phyloP scores from a whole-genome alignment of 371 early-diverging fungal species.

The Mortierella sp. region DNA sequence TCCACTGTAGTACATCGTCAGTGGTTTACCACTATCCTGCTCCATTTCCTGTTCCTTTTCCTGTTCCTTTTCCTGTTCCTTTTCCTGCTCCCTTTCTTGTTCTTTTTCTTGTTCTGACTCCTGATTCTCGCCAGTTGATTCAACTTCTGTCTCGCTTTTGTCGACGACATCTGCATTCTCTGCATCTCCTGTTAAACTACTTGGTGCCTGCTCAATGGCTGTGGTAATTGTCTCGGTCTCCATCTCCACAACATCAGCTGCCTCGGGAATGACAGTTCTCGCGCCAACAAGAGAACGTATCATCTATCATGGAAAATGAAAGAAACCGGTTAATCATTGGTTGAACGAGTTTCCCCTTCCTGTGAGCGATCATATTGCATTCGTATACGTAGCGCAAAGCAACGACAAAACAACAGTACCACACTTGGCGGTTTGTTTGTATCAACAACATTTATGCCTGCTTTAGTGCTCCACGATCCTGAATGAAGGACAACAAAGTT shows the following conservation, averaged over 20 bases:
- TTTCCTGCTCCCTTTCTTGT: conserved; percentile 26
- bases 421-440: conserved; percentile 75
- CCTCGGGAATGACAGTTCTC: conserved; percentile 27
- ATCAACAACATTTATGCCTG: conserved; percentile 77
- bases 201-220: neutral
- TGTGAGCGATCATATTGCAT: too few relatives aligned
- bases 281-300: conserved; percentile 43
- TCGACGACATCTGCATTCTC: conserved; percentile 18
- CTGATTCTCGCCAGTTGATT: conserved; percentile 1
- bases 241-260: conserved; percentile 2
- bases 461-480: conserved; percentile 72
- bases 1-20: conserved; percentile 57
- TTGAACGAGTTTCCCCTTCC: too few relatives aligned
- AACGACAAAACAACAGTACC: too few relatives aligned
- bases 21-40: conserved; percentile 26
- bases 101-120: conserved; percentile 23
- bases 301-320: conserved; percentile 7
- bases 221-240: neutral
- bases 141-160: conserved; percentile 21
- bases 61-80: neutral
- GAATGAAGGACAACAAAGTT: conserved; percentile 83
- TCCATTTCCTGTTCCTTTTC: conserved; percentile 24
- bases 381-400: too few relatives aligned
- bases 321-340: neutral
- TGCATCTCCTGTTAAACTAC: neutral